Conservation (phyloP, 2,329 filamentous ascomycete genomes). For the Elsinoe batatas region DNA sequence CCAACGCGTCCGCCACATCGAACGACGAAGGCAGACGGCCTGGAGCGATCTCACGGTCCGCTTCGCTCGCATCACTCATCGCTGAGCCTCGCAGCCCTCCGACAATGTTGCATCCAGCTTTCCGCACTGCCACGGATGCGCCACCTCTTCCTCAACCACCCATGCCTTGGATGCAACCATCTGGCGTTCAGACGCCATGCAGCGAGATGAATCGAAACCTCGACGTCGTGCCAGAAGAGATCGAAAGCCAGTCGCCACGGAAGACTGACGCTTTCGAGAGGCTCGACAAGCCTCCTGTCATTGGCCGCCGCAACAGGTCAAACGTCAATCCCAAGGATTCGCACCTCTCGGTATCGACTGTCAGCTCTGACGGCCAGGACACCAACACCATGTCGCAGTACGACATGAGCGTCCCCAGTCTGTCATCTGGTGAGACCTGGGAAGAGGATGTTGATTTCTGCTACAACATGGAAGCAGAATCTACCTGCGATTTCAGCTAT, state of each 20-base stretch:
- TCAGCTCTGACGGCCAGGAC: slow-evolving; percentile 9
- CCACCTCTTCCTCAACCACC: slow-evolving; percentile 17
- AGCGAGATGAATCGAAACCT: slow-evolving; percentile 28
- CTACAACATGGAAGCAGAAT: slow-evolving; percentile 51
- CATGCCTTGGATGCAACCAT: slow-evolving; percentile 34
- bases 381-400: slow-evolving; percentile 11
- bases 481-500: slow-evolving; percentile 53
- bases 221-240: slow-evolving; percentile 38
- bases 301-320: neutral
- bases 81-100: slow-evolving; percentile 14
- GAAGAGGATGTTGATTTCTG: slow-evolving; percentile 55
- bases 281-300: neutral
- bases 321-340: neutral
- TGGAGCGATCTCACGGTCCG: slow-evolving; percentile 7
- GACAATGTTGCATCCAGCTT: slow-evolving; percentile 15
- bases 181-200: slow-evolving; percentile 18
- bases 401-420: slow-evolving; percentile 15
- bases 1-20: slow-evolving; percentile 24
- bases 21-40: slow-evolving; percentile 19
- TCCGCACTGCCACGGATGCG: slow-evolving; percentile 7
- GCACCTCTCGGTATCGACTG: neutral
- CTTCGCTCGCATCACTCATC: slow-evolving; percentile 8
- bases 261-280: neutral
- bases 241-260: slow-evolving; percentile 24
- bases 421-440: slow-evolving; percentile 40